phyloP scores from a whole-genome alignment of 2,329 filamentous ascomycete genomes.

The Paramyrothecium sp. region DNA sequence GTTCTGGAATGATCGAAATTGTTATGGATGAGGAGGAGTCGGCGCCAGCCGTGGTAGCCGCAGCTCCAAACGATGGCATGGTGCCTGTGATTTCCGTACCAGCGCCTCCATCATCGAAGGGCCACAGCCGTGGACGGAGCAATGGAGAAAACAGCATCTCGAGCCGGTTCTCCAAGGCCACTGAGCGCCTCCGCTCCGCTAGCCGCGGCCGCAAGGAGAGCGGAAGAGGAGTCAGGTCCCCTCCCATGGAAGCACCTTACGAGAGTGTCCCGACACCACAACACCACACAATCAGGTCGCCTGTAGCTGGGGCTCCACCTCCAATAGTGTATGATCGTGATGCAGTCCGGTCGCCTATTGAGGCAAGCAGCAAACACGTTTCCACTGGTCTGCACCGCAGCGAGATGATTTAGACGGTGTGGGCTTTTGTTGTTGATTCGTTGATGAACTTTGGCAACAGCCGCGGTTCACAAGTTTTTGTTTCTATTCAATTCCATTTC shows the following conservation, averaged over 20 bases:
- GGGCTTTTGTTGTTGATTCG: conserved; percentile 3
- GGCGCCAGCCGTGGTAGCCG: conserved; percentile 21
- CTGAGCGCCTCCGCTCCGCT: conserved; percentile 59
- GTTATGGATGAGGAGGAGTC: conserved; percentile 61
- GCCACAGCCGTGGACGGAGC: conserved; percentile 58
- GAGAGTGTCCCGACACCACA: conserved; percentile 36
- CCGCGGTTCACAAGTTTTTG: background rate
- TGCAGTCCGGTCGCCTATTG: conserved; percentile 28
- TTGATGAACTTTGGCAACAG: background rate
- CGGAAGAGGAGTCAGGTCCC: conserved; percentile 19
- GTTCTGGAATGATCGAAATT: conserved; percentile 62
- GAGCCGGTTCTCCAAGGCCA: conserved; percentile 54
- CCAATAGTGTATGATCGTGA: conserved; percentile 38
- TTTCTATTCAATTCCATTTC: conserved; percentile 12
- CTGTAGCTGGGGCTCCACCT: conserved; percentile 20
- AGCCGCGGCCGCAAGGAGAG: conserved; percentile 53
- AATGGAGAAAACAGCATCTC: conserved; percentile 48
- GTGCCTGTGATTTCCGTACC: conserved; percentile 46
- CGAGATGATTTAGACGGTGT: conserved; percentile 50
- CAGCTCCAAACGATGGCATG: conserved; percentile 38
- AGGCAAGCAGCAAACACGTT: conserved; percentile 34
- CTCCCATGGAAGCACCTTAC: conserved; percentile 33
- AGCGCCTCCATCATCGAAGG: conserved; percentile 36
- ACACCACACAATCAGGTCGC: conserved; percentile 21
- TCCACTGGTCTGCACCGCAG: conserved; percentile 51